phyloP scores from a whole-genome alignment of 345 rosid genomes.

The Salix udensis region DNA sequence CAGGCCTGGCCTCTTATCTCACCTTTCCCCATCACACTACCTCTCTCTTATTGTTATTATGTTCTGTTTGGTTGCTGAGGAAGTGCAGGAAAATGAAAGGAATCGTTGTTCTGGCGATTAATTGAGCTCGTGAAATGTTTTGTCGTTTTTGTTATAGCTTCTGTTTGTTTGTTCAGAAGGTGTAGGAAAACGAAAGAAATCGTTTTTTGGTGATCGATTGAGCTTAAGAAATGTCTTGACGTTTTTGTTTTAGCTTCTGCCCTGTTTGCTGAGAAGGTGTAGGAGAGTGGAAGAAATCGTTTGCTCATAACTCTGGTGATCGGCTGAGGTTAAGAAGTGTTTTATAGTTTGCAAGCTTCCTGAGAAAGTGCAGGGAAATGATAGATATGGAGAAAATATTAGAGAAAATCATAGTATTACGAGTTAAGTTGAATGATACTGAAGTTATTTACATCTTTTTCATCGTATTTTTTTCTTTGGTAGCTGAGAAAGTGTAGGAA shows the following conservation, averaged over 20 bases:
- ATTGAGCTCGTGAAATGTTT: not conserved
- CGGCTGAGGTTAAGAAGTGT: not conserved
- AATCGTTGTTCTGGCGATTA: not conserved
- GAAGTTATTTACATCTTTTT: not conserved
- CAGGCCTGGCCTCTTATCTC: slow-evolving; percentile 36
- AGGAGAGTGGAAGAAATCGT: not conserved
- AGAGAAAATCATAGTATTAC: not conserved
- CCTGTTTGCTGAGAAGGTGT: slow-evolving; percentile 9
- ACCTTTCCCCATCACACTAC: no score
- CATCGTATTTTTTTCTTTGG: not conserved
- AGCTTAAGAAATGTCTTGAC: not conserved
- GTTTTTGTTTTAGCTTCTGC: not conserved
- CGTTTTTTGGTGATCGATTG: not conserved
- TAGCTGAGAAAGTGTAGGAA: not conserved
- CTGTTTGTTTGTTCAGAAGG: slow-evolving; percentile 6
- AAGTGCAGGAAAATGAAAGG: not conserved
- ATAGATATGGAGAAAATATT: not conserved
- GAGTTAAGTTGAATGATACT: not conserved
- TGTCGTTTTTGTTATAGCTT: not conserved
- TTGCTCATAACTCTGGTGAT: not conserved
- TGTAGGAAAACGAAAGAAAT: not conserved
- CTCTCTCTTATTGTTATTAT: not conserved
- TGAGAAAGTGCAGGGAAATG: not conserved
- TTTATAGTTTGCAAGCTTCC: not conserved
- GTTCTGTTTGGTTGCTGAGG: slow-evolving; percentile 3